Conservation (phyloP, 176 grass and related monocot species). For the Aegilops longissima region DNA sequence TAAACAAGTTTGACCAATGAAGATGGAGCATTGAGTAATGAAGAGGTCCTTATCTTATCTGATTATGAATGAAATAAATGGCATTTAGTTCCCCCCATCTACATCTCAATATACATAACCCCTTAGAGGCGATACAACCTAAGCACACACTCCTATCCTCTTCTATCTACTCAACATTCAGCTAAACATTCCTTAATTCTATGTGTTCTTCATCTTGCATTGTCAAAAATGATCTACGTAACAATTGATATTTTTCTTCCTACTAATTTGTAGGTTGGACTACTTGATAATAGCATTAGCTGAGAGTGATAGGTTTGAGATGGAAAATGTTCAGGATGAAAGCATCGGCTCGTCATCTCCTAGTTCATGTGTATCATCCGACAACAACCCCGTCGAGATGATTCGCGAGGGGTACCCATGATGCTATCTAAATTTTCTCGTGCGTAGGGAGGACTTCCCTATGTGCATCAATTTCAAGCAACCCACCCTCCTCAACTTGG, state of each 20-base stretch:
- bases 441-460: background rate
- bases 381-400: background rate
- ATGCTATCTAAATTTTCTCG: background rate
- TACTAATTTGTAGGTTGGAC: background rate
- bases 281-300: background rate
- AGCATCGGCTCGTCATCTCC: background rate
- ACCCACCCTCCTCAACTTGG: background rate
- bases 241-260: background rate
- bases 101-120: no score
- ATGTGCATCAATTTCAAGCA: background rate
- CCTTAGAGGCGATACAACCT: background rate
- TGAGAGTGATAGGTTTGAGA: background rate
- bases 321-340: background rate
- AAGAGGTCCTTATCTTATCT: no score
- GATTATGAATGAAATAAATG: no score
- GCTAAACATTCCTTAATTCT: background rate
- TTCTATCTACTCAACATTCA: background rate
- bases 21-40: no score
- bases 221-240: background rate
- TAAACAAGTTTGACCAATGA: no score
- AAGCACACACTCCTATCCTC: background rate
- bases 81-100: no score
- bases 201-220: background rate
- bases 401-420: no score
- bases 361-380: background rate